Base-by-base conservation (phyloP, 192 early-diverging fungal genomes). In the Mortierella hygrophila region DNA sequence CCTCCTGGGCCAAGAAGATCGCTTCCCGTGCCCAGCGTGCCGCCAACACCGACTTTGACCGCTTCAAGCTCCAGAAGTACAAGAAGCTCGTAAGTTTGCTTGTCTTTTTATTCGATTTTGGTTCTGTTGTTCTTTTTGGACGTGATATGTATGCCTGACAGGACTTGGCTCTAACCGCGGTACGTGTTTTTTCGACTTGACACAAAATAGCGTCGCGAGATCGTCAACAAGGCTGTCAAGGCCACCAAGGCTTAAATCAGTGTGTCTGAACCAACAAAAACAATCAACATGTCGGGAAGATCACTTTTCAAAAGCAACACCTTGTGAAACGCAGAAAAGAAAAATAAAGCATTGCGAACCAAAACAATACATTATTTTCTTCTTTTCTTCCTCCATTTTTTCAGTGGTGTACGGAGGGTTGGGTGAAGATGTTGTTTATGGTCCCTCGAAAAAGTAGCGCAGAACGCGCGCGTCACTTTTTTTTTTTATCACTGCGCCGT, bases 1-100 rank as follows among this genome's bases (percentile, higher is more conserved):
- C 99, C 80, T 90, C 94, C 74, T 98, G 97, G 97, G 97, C 97
- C 85, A 94, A 98, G 96, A 99, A 99, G 96, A 90, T 99, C 82
- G 96, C 92, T 69, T 90, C 92, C 79, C 95, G 98, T 85, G 87
- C 91, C 78, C 89, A 88, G 88, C 96, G 97, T 83, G 93, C 96
- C 77, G 87, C 85, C 87, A 90, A 97, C 87, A 87, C 93, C 42
- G 99, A 99, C 92, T 98, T 99, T 93, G 98, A 99, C 91, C 95
- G 99, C 88, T 99, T 99, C 96, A 98, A 99, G 97, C 82, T 98
- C 72, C 93, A 94, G 94, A 92, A 97, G 90, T 94, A 98, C 89
- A 95, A 95, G 93, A 98, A 96, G 93, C 93, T 97, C 92, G 94
- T 94, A 90, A 83, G 93, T 85, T 57, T 29, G 35, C 4, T 6